Evolutionary conservation across 805 yeast genomes (phyloP).

Genomic region (Spathaspora sp.): DNA sequence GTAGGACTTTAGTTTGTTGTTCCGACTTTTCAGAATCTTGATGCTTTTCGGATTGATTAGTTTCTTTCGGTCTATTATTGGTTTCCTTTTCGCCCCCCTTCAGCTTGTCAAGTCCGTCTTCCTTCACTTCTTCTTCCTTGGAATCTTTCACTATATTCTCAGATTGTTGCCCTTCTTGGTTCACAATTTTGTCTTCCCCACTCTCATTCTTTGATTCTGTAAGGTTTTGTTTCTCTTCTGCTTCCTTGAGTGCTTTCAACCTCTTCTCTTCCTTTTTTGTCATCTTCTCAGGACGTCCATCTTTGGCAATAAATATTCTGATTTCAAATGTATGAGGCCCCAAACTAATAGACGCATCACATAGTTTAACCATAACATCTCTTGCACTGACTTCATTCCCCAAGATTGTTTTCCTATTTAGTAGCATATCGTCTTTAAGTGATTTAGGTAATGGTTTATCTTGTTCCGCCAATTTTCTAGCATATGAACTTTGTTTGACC

Average conservation of each 20-base stretch:
- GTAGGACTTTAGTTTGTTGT: neutral
- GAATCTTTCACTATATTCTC: neutral
- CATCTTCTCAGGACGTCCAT: conserved; percentile 57
- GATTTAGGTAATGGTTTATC: conserved; percentile 33
- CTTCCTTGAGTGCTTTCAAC: conserved; percentile 3
- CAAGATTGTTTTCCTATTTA: conserved; percentile 30
- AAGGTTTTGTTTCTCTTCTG: conserved; percentile 5
- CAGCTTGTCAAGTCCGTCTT: neutral
- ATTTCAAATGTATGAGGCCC: conserved; percentile 86
- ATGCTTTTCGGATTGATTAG: conserved; percentile 13
- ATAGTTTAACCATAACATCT: conserved; percentile 84
- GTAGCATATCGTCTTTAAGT: conserved; percentile 12
- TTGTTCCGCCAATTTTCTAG: conserved; percentile 39
- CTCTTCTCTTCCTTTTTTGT: conserved; percentile 13
- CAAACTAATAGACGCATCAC: conserved; percentile 66
- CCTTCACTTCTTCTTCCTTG: neutral
- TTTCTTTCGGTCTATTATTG: too few species aligned
- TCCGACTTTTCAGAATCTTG: conserved; percentile 6
- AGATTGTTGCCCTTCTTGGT: too few species aligned
- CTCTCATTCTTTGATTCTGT: conserved; percentile 6
- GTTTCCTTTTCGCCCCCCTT: too few species aligned
- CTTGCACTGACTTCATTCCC: conserved; percentile 51
- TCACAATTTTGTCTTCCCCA: neutral
- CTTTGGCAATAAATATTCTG: conserved; percentile 78
- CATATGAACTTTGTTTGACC: conserved; percentile 64